A percentile compares a stretch with the other conserved stretches of the same genome.
These are phyloP conservation scores for Talaromyces marneffei DNA, from an alignment of 2,329 filamentous ascomycete genomes.

Conservation along the genomic window DNA sequence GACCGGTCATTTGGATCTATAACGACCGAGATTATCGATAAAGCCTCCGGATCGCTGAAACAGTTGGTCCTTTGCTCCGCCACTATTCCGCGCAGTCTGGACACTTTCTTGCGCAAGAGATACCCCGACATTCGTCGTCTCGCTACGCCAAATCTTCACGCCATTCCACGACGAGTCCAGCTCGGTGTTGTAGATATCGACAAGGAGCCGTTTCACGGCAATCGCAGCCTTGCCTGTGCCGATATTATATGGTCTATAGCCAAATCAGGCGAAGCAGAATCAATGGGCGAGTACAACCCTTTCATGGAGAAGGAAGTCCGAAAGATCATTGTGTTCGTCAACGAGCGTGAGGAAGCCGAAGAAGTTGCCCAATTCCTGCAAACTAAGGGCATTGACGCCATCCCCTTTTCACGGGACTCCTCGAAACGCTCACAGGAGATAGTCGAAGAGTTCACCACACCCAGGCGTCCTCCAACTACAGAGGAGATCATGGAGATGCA, in stretches of 20 bases:
- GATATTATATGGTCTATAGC: slow-evolving; percentile 93
- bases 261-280: slow-evolving; percentile 57
- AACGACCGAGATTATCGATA: slow-evolving; percentile 77
- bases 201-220: slow-evolving; percentile 87
- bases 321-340: slow-evolving; percentile 91
- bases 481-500: slow-evolving; percentile 30
- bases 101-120: slow-evolving; percentile 71
- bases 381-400: slow-evolving; percentile 81
- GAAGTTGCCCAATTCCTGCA: slow-evolving; percentile 73
- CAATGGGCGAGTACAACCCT: slow-evolving; percentile 27
- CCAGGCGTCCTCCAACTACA: slow-evolving; percentile 31
- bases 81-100: slow-evolving; percentile 85
- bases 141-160: slow-evolving; percentile 91
- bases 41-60: slow-evolving; percentile 70
- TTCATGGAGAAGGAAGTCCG: slow-evolving; percentile 57
- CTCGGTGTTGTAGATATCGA: slow-evolving; percentile 88
- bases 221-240: slow-evolving; percentile 87
- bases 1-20: slow-evolving; percentile 86
- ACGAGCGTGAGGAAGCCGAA: slow-evolving; percentile 83
- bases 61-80: slow-evolving; percentile 91
- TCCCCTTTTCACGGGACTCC: slow-evolving; percentile 79
- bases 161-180: slow-evolving; percentile 89
- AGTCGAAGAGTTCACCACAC: slow-evolving; percentile 64
- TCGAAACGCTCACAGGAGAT: slow-evolving; percentile 72
- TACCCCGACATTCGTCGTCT: slow-evolving; percentile 81